Percentiles rank a stretch among this genome's conserved stretches.
These are phyloP conservation scores for Ogataea salicorniae DNA, from an alignment of 805 yeast genomes.

Conservation along the genomic window DNA sequence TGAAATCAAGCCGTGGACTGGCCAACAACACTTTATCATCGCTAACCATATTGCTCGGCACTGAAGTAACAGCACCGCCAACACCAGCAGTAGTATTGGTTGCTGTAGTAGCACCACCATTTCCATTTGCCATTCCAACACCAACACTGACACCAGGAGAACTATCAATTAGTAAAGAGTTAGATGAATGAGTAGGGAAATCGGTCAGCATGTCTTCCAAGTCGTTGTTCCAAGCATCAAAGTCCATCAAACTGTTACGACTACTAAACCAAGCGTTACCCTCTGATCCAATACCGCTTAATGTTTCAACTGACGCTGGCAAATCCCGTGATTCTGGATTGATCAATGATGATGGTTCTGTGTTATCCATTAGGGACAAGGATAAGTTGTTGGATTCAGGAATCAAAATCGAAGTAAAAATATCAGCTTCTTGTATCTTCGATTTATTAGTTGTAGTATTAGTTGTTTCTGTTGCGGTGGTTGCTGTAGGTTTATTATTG, in stretches of 20 bases:
- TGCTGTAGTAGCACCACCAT: background rate
- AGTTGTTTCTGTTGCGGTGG: background rate
- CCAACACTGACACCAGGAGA: slow-evolving; percentile 2
- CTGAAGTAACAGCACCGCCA: background rate
- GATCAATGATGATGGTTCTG: background rate
- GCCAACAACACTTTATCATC: slow-evolving; percentile 1
- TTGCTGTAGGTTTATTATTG: background rate
- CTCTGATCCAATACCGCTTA: background rate
- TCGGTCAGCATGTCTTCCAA: slow-evolving; percentile 4
- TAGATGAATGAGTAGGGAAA: slow-evolving; percentile 2
- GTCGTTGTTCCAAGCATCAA: slow-evolving; percentile 9
- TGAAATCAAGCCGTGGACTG: slow-evolving; percentile 19
- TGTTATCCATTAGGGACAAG: no score
- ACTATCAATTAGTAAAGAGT: slow-evolving; percentile 6
- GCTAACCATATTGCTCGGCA: background rate
- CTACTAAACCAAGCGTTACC: slow-evolving; percentile 8
- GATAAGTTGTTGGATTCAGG: no score
- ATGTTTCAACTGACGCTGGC: background rate
- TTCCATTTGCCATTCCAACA: background rate
- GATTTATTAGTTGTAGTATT: no score
- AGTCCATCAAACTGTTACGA: slow-evolving; percentile 4
- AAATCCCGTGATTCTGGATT: background rate
- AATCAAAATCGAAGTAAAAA: no score
- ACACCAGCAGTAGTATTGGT: background rate
- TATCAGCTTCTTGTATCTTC: no score